phyloP scores from a whole-genome alignment of 768 basidiomycete genomes.

The Leucosporidium scottii region DNA sequence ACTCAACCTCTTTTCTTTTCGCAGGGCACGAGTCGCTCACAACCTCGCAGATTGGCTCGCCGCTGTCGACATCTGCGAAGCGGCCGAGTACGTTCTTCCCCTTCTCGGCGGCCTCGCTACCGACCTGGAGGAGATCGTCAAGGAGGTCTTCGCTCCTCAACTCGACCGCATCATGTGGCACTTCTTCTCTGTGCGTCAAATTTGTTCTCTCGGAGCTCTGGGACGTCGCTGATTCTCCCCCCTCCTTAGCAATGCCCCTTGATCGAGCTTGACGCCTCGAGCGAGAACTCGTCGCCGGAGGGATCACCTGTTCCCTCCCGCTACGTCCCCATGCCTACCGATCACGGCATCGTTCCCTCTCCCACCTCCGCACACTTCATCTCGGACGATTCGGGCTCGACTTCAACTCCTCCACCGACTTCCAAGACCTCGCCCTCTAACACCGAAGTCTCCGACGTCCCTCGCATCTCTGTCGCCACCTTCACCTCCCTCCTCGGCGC shows the following conservation, averaged over 20 bases:
- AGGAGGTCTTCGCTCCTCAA: slow-evolving; percentile 49
- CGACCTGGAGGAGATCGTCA: slow-evolving; percentile 36
- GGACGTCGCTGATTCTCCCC: not conserved
- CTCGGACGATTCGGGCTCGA: slow-evolving; percentile 10
- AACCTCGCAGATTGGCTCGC: slow-evolving; percentile 69
- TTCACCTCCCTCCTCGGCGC: slow-evolving; percentile 90
- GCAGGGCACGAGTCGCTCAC: slow-evolving; percentile 72
- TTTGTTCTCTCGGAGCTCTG: not conserved
- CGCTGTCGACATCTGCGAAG: slow-evolving; percentile 73
- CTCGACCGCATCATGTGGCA: slow-evolving; percentile 83
- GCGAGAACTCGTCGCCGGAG: not conserved
- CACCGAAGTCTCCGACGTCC: slow-evolving; percentile 7
- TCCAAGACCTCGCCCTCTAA: slow-evolving; percentile 21
- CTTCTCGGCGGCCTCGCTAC: slow-evolving; percentile 76
- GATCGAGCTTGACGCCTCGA: slow-evolving; percentile 13
- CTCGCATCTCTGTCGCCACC: slow-evolving; percentile 60
- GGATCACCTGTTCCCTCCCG: not conserved
- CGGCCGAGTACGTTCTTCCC: slow-evolving; percentile 86
- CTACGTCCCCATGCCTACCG: not conserved
- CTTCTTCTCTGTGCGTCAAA: slow-evolving; percentile 55
- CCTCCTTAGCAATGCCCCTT: slow-evolving; percentile 26
- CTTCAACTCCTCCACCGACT: slow-evolving; percentile 14
- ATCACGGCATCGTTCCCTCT: not conserved
- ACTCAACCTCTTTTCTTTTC: not conserved
- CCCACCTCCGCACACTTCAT: not conserved